Evolutionary conservation across 371 early-diverging fungal genomes (phyloP).

Genomic region (Batkoa obscura): DNA sequence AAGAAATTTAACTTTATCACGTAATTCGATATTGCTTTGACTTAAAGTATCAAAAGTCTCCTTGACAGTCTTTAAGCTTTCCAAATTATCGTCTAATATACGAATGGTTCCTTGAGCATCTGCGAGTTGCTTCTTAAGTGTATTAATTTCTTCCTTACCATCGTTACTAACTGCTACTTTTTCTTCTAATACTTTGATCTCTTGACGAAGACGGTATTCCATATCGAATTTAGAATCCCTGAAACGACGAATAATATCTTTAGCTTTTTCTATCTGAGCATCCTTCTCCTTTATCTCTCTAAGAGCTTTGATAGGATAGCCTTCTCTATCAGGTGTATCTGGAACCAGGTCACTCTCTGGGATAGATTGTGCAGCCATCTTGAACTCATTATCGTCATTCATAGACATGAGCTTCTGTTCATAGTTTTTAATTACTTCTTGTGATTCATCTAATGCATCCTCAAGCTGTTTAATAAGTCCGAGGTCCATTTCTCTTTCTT

Average conservation of each 20-base stretch:
- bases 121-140: too few species aligned
- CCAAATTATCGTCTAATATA: too few species aligned
- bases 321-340: conserved; percentile 54
- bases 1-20: conserved; percentile 51
- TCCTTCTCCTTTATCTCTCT: conserved; percentile 64
- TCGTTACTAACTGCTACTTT: neutral
- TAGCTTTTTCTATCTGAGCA: conserved; percentile 61
- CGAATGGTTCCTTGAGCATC: conserved; percentile 46
- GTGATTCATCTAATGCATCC: too few species aligned
- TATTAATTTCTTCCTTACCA: conserved; percentile 12
- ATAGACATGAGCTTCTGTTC: too few species aligned
- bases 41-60: conserved; percentile 18
- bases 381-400: too few species aligned
- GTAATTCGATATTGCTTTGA: conserved; percentile 15
- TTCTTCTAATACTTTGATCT: neutral
- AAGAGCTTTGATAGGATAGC: conserved; percentile 52
- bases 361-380: too few species aligned
- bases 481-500: too few species aligned
- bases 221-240: too few species aligned
- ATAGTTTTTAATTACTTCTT: too few species aligned
- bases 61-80: conserved; percentile 59
- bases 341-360: conserved; percentile 88
- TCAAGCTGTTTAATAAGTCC: too few species aligned
- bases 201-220: conserved; percentile 10
- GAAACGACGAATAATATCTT: conserved; percentile 68